Evolutionary conservation across 2,329 filamentous ascomycete genomes (phyloP), one percentile per base, ranked within the genome.

Genomic region (Monilinia fructigena): DNA sequence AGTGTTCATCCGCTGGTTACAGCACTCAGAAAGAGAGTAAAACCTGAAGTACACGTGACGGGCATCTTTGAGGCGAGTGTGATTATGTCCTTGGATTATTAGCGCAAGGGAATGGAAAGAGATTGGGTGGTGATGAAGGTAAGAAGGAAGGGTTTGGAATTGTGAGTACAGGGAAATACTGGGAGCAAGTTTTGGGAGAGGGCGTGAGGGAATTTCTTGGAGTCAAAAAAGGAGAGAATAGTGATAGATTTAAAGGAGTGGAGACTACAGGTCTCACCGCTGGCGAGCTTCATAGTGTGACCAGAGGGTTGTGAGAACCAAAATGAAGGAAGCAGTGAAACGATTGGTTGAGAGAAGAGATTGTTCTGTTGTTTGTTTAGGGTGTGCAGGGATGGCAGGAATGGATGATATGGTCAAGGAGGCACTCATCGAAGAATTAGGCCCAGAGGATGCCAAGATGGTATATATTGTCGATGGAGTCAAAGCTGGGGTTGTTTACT

Each of bases 1-100:
- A 95, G 91, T 68, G 86, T 90, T 1, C 93, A 97, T 74, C 87
- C 90, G 0, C 83, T 97, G 0, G 91, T 96, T 0, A 77, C 81
- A 0, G 77, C 82, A 59, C 79, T 96, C 14, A 82, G 82, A 79
- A 65, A 74, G 16, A 69, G 66, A 42, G 63, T 72, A 14, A 54
- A 68, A n/a, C 63, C 69, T n/a, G 60, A 68, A 84, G 79, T 77
- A 45, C 83, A 86, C 45, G 88, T 92, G 6, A 88, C 86, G 0
- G 93, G 94, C 7, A 97, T 98, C 66, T 95, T 97, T 74, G 93
- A 97, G 77, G 90, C 92, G 0, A 92, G 89, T 73, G 82, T 97
- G 18, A 80, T 87, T 6, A 72, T 76, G 10, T 71, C 75, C 73
- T 76, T 72, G 67, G 70, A 6, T 77, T 83, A 31, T 79, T 82